phyloP scores from a whole-genome alignment of 129 eudicot species.

The Chrysanthemum seticuspe region DNA sequence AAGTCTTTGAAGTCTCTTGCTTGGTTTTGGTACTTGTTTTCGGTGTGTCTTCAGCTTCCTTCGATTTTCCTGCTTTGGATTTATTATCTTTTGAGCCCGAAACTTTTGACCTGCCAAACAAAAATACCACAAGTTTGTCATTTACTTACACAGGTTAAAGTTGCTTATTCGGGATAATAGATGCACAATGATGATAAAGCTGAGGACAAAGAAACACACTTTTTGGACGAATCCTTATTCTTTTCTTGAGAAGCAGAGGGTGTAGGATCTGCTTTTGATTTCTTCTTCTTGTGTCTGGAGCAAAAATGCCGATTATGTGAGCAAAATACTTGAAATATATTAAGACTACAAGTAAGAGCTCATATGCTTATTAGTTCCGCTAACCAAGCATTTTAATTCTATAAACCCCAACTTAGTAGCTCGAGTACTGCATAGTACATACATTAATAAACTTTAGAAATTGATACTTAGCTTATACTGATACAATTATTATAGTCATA shows the following conservation, averaged over 20 bases:
- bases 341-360: too few relatives aligned
- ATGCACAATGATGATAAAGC: neutral
- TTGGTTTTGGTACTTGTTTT: conserved; percentile 44
- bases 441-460: too few relatives aligned
- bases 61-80: conserved; percentile 35
- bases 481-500: too few relatives aligned
- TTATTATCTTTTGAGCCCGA: conserved; percentile 30
- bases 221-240: conserved; percentile 43
- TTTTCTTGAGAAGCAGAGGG: conserved; percentile 36
- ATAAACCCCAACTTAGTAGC: too few relatives aligned
- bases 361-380: too few relatives aligned
- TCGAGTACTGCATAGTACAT: too few relatives aligned
- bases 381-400: too few relatives aligned
- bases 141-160: neutral
- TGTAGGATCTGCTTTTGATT: conserved; percentile 47
- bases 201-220: conserved; percentile 33
- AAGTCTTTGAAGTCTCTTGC: conserved; percentile 41
- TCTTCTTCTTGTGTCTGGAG: conserved; percentile 60
- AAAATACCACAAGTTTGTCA: conserved; percentile 29
- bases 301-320: conserved; percentile 7
- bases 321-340: neutral
- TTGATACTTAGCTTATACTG: too few relatives aligned
- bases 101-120: conserved; percentile 46
- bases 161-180: neutral
- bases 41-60: conserved; percentile 47